Evolutionary conservation across 2,329 filamentous ascomycete genomes (phyloP), one percentile per base, ranked within the genome.

Genomic region (Hirsutella minnesotensis): DNA sequence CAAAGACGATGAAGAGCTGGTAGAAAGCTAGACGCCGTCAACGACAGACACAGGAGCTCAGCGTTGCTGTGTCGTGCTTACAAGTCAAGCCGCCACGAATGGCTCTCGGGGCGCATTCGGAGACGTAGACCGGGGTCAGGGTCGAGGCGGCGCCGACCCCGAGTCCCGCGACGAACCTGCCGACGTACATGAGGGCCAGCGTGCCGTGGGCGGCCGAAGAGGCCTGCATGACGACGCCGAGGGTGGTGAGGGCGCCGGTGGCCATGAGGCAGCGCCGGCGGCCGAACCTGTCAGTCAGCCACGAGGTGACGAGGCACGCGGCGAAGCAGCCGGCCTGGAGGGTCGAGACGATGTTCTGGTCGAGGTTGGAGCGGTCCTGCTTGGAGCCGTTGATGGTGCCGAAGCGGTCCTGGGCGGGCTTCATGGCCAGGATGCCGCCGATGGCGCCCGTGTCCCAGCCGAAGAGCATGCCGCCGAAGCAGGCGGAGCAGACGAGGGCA

Each of bases 261-360:
- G 65, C 57, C 19, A 84, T 67, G 24, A 86, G 65, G 20, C 68
- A 67, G 13, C 49, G 53, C 38, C 72, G 72, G 41, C 80, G 70
- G 15, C 80, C 80, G 50, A 61, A 74, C 49, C 56, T 61, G 50
- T 79, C 75, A 5, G 74, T 67, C 36, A 72, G 52, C 64, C 67
- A 75, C 29, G 67, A 69, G 7, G 72, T 71, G 43, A 74, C 47
- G 47, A 84, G 67, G 45, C 77, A 77, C 30, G 79, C 79, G 41
- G 74, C 66, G 57, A 84, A 83, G 47, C 77, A 81, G 40, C 81
- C 81, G 35, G 73, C 79, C 60, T 85, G 80, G 9, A 85, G 69
- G 1, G 76, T 81, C n/a, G 79, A 82, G 22, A 83, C 81, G 45
- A 86, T 68, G 47, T 83, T 83, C 49, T 80, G 76, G 38, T 72